A percentile compares a stretch with the other conserved stretches of the same genome.
Evolutionary conservation across 1,284 basidiomycete species (phyloP).

Genomic region (Earliella scabrosa): DNA sequence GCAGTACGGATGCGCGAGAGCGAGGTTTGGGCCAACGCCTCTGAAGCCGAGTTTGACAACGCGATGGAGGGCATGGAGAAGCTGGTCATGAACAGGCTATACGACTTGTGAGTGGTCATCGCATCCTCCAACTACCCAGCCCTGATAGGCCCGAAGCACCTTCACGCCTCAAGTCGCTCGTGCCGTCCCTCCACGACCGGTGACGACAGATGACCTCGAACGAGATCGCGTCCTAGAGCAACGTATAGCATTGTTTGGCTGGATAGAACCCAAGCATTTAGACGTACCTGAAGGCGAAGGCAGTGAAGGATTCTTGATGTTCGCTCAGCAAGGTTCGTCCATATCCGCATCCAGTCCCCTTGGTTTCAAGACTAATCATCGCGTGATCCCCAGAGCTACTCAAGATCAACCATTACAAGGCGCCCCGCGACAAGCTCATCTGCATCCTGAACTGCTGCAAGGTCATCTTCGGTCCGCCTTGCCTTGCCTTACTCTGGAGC

Average conservation of each 20-base stretch:
- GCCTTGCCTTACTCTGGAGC: conserved; percentile 13
- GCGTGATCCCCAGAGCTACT: conserved; percentile 67
- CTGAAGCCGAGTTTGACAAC: conserved; percentile 91
- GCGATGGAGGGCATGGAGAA: conserved; percentile 99
- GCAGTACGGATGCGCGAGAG: conserved; percentile 82
- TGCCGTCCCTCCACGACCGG: conserved; percentile 71
- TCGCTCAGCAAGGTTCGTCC: conserved; percentile 83
- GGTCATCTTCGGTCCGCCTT: conserved; percentile 90
- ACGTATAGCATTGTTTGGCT: conserved; percentile 89
- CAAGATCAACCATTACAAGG: conserved; percentile 99
- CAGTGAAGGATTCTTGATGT: conserved; percentile 86
- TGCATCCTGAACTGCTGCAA: conserved; percentile 99
- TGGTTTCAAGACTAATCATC: neutral
- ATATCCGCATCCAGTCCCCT: neutral
- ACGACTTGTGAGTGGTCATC: conserved; percentile 76
- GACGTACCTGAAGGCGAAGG: conserved; percentile 79
- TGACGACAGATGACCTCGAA: conserved; percentile 95
- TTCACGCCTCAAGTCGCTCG: conserved; percentile 83
- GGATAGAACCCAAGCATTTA: conserved; percentile 89
- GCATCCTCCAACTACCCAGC: neutral
- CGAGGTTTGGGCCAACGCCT: conserved; percentile 81
- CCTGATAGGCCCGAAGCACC: conserved; percentile 58
- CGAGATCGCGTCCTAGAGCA: conserved; percentile 90
- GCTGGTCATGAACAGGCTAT: conserved; percentile 97
- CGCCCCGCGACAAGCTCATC: conserved; percentile 96